Evolutionary conservation across 2,329 filamentous ascomycete genomes (phyloP).

Genomic region (Ophiocordyceps camponoti-leonardi): DNA sequence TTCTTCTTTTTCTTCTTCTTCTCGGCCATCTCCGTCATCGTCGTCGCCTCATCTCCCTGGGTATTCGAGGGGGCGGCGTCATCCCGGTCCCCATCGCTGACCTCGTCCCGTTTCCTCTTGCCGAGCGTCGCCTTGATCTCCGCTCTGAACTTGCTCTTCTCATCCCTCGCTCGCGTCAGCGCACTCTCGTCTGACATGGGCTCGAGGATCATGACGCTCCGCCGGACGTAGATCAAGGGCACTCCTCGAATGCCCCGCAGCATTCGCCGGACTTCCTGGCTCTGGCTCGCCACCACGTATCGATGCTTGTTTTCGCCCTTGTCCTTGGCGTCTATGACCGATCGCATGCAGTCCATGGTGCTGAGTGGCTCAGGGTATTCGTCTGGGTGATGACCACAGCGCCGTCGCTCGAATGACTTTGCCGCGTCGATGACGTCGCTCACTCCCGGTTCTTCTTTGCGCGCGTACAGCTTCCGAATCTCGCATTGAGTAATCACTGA

Average conservation of each 20-base stretch:
- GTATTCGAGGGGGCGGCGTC: constrained; percentile 21
- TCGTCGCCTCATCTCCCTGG: constrained; percentile 19
- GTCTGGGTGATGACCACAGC: constrained; percentile 62
- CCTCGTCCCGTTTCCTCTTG: constrained; percentile 34
- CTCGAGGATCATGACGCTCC: constrained; percentile 55
- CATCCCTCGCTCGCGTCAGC: constrained; percentile 46
- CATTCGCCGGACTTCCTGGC: constrained; percentile 40
- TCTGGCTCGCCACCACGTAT: constrained; percentile 64
- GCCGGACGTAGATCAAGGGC: constrained; percentile 61
- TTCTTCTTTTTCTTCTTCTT: constrained; percentile 34
- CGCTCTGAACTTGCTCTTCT: constrained; percentile 56
- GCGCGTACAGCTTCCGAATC: constrained; percentile 60
- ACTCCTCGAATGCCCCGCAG: constrained; percentile 55
- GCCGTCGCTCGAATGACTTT: constrained; percentile 57
- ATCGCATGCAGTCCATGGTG: constrained; percentile 51
- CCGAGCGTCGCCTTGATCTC: constrained; percentile 38
- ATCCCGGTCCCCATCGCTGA: constrained; percentile 15
- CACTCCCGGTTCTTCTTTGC: constrained; percentile 34
- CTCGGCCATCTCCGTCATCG: constrained; percentile 18
- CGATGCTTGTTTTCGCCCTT: constrained; percentile 58
- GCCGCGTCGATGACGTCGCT: constrained; percentile 52
- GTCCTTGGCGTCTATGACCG: constrained; percentile 64
- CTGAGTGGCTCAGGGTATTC: constrained; percentile 54
- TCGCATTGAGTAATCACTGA: constrained; percentile 66
- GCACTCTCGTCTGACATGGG: constrained; percentile 56